phyloP scores from a whole-genome alignment of 345 rosid genomes.

The Ailanthus altissimus region DNA sequence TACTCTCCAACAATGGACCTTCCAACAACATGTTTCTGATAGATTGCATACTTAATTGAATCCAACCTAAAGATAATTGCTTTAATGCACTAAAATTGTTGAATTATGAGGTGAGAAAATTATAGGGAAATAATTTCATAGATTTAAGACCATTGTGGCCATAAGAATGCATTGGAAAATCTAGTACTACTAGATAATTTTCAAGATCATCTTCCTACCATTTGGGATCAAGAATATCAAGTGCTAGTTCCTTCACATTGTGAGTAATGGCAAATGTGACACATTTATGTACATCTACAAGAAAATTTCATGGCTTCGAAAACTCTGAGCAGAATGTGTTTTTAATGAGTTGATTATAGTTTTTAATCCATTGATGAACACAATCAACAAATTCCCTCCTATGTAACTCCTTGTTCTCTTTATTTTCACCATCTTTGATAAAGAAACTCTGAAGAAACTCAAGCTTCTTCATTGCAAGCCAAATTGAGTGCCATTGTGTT shows the following conservation, averaged over 20 bases:
- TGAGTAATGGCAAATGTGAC: constrained; percentile 1
- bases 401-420: no score
- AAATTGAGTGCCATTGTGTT: no score
- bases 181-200: not conserved
- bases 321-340: no score
- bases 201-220: constrained; percentile 19
- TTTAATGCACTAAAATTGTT: constrained; percentile 17
- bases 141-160: constrained; percentile 24
- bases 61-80: constrained; percentile 44
- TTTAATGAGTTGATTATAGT: no score
- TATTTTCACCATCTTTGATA: no score
- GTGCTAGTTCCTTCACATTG: constrained; percentile 23
- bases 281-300: no score
- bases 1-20: constrained; percentile 34
- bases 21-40: constrained; percentile 17
- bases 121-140: constrained; percentile 35
- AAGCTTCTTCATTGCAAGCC: no score
- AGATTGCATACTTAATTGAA: constrained; percentile 11
- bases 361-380: no score
- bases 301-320: no score
- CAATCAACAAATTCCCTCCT: no score
- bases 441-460: no score
- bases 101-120: constrained; percentile 18
- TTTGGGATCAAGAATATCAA: constrained; percentile 44
- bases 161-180: constrained; percentile 34